Conservation (phyloP, 306 rosid genomes). For the Quillaja saponaria region DNA sequence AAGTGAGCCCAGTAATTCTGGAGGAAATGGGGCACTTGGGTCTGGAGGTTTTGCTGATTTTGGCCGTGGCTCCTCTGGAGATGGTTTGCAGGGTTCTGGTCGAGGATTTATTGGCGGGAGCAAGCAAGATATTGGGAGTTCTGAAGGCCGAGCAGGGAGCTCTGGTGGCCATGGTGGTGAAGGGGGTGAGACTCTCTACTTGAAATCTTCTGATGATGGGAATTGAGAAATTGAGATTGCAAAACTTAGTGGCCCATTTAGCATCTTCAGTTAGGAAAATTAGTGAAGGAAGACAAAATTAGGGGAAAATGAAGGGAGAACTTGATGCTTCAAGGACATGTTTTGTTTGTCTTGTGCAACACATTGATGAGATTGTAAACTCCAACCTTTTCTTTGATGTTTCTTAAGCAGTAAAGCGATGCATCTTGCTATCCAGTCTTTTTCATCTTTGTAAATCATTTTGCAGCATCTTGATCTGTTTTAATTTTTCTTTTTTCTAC, state of each 20-base stretch:
- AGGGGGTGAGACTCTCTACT: slow-evolving; percentile 80
- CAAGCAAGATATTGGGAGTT: slow-evolving; percentile 78
- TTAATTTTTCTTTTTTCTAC: no score
- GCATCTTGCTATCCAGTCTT: slow-evolving; percentile 34
- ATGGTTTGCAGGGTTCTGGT: slow-evolving; percentile 53
- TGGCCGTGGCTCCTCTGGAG: slow-evolving; percentile 54
- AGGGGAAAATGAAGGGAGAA: neutral
- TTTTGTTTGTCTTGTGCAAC: slow-evolving; percentile 28
- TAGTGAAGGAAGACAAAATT: slow-evolving; percentile 31
- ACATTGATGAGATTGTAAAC: slow-evolving; percentile 9
- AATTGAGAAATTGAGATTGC: slow-evolving; percentile 41
- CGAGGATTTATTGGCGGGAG: slow-evolving; percentile 61
- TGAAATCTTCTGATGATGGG: slow-evolving; percentile 66
- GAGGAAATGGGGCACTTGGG: slow-evolving; percentile 55
- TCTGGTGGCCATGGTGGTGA: slow-evolving; percentile 64
- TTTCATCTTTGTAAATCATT: slow-evolving; percentile 28
- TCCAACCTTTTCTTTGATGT: slow-evolving; percentile 27
- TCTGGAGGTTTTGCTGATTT: slow-evolving; percentile 73
- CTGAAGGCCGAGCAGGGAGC: slow-evolving; percentile 74
- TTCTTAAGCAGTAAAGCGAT: slow-evolving; percentile 23
- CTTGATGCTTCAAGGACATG: slow-evolving; percentile 29
- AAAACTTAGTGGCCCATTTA: slow-evolving; percentile 23
- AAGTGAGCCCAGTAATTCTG: slow-evolving; percentile 54
- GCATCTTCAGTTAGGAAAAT: slow-evolving; percentile 31
- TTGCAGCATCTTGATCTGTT: neutral